Evolutionary conservation across 352 stramenopile species (phyloP).

Genomic region (Pythium diclinum): DNA sequence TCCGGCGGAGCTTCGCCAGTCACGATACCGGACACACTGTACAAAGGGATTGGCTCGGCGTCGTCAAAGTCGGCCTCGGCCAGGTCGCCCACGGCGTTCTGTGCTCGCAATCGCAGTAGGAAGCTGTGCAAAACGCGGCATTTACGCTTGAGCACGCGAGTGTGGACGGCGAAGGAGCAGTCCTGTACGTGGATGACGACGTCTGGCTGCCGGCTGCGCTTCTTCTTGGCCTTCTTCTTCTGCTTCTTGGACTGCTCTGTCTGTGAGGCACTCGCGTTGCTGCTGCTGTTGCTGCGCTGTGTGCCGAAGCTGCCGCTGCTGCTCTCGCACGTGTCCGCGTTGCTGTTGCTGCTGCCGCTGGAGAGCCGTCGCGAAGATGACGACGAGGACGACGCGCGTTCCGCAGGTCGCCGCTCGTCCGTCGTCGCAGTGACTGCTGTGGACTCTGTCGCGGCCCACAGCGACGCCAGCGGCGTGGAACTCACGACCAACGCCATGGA

Average conservation of each 20-base stretch:
- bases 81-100: constrained; percentile 13
- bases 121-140: constrained; percentile 40
- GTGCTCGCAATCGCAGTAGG: constrained; percentile 25
- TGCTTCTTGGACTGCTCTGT: neutral
- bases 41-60: neutral
- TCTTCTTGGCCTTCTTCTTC: constrained; percentile 19
- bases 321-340: constrained; percentile 1
- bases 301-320: constrained; percentile 15
- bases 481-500: constrained; percentile 28
- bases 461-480: constrained; percentile 10
- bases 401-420: constrained; percentile 11
- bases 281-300: constrained; percentile 14
- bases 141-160: constrained; percentile 30
- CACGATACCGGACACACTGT: neutral
- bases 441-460: constrained; percentile 7
- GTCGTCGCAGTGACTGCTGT: neutral
- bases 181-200: constrained; percentile 45
- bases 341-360: constrained; percentile 9
- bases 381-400: constrained; percentile 6
- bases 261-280: neutral
- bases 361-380: constrained; percentile 14
- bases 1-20: neutral
- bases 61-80: neutral
- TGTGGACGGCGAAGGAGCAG: constrained; percentile 51
- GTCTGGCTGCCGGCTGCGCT: constrained; percentile 29